Evolutionary conservation across 345 rosid genomes (phyloP), one percentile per base, ranked within the genome.

Genomic region (Eucalyptus sp.): DNA sequence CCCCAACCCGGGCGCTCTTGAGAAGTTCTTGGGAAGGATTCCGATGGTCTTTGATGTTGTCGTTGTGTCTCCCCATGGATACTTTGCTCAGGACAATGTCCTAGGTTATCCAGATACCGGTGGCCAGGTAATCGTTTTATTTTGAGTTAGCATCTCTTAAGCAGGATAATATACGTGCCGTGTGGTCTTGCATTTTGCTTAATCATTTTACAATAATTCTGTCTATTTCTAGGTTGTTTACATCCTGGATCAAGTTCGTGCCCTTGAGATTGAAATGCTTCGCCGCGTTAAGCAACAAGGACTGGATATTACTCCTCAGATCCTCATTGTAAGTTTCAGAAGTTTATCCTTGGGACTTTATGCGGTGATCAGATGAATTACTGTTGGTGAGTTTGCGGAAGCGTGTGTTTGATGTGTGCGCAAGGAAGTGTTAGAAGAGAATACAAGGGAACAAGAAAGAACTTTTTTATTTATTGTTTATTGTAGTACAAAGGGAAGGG

Each of bases 161-260:
- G 2, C 3, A 52, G 56, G 22, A 52, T 8, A 7, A 86, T 51
- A 16, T 56, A 33, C 25, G 56, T n/a, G 22, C 46, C 1, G 14
- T 48, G 50, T 8, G 9, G 10, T 50, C 5, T 49, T 86, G 41
- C 44, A 50, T 90, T 62, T 7, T 18, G 1, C 24, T 52, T 7
- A 7, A 5, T 51, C 56, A 17, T 51, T 49, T 51, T 51, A 18
- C 4, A 16, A 52, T 52, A 16, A 52, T 52, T 13, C 54, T 51
- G 22, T 52, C 22, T 52, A 52, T 52, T 18, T 52, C 7, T 60
- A 96, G 99, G 97, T 97, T 91, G 98, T 97, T 50, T 97, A 97
- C 91, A 97, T 97, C 92, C 91, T 97, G 92, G 99, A 97, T 93
- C 99, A 97, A 95, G 99, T 97, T 52, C 98, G 99, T 50, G 99